Conservation (phyloP, 768 basidiomycete species). For the Panus rudis region DNA sequence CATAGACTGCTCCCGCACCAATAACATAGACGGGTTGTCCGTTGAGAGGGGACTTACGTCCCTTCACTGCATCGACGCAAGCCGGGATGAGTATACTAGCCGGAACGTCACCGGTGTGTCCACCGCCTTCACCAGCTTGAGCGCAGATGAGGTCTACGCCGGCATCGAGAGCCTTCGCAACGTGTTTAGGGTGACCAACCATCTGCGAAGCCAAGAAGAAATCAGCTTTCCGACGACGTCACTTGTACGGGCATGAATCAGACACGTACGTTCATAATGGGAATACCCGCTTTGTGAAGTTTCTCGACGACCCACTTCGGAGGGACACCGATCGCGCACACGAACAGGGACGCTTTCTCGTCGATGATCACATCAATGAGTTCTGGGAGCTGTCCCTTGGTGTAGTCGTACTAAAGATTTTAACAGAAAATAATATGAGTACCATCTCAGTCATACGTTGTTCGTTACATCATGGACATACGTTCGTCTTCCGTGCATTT, state of each 20-base stretch:
- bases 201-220: too few relatives aligned
- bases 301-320: slow-evolving; percentile 68
- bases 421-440: neutral
- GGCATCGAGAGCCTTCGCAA: slow-evolving; percentile 37
- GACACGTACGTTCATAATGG: slow-evolving; percentile 66
- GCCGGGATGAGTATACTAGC: slow-evolving; percentile 81
- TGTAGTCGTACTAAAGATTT: slow-evolving; percentile 82
- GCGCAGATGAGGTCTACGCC: slow-evolving; percentile 90
- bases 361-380: slow-evolving; percentile 85
- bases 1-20: slow-evolving; percentile 82
- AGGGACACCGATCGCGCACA: slow-evolving; percentile 83
- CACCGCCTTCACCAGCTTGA: slow-evolving; percentile 33
- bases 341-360: slow-evolving; percentile 77
- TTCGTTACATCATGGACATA: too few relatives aligned
- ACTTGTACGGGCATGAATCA: neutral
- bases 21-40: slow-evolving; percentile 76
- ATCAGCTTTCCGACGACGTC: neutral
- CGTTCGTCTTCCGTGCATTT: slow-evolving; percentile 82
- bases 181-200: slow-evolving; percentile 91
- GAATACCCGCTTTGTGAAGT: slow-evolving; percentile 73
- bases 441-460: neutral
- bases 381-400: slow-evolving; percentile 71
- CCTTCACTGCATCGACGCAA: slow-evolving; percentile 76
- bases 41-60: slow-evolving; percentile 64
- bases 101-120: slow-evolving; percentile 68